phyloP scores from a whole-genome alignment of 1,284 basidiomycete species.

The Schizophyllum amplum region DNA sequence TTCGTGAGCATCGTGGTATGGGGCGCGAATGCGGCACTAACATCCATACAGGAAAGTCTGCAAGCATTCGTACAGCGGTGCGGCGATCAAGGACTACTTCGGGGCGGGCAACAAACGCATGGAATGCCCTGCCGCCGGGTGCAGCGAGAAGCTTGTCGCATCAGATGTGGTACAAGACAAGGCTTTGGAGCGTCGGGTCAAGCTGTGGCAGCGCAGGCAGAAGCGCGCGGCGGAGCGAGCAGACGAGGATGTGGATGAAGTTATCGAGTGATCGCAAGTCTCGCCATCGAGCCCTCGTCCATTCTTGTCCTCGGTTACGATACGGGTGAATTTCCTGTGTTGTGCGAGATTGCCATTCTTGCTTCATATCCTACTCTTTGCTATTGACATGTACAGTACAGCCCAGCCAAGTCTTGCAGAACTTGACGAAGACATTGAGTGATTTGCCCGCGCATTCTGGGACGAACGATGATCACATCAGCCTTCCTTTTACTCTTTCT shows the following conservation, averaged over 20 bases:
- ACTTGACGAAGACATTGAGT: too few relatives aligned
- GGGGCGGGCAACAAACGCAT: constrained; percentile 23
- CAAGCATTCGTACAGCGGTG: constrained; percentile 64
- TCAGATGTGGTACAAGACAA: constrained; percentile 45
- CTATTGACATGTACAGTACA: neutral
- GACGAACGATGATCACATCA: too few relatives aligned
- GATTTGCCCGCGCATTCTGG: too few relatives aligned
- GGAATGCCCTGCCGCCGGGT: constrained; percentile 65
- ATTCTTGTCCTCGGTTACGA: too few relatives aligned
- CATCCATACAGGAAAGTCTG: constrained; percentile 42
- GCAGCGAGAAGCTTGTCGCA: constrained; percentile 47
- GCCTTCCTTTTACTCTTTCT: too few relatives aligned
- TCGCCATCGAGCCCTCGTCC: too few relatives aligned
- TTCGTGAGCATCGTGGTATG: constrained; percentile 52
- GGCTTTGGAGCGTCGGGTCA: constrained; percentile 53
- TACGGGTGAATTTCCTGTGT: too few relatives aligned
- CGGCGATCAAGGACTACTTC: constrained; percentile 52
- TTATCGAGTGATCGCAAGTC: constrained; percentile 46
- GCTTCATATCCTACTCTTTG: neutral
- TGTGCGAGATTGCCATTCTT: neutral
- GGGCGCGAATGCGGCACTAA: too few relatives aligned
- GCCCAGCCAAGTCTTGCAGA: neutral
- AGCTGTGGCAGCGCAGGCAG: constrained; percentile 41
- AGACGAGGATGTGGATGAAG: constrained; percentile 50
- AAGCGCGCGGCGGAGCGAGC: constrained; percentile 31